phyloP scores from a whole-genome alignment of 1,139 yeast species.

The Candida sanyaensis region DNA sequence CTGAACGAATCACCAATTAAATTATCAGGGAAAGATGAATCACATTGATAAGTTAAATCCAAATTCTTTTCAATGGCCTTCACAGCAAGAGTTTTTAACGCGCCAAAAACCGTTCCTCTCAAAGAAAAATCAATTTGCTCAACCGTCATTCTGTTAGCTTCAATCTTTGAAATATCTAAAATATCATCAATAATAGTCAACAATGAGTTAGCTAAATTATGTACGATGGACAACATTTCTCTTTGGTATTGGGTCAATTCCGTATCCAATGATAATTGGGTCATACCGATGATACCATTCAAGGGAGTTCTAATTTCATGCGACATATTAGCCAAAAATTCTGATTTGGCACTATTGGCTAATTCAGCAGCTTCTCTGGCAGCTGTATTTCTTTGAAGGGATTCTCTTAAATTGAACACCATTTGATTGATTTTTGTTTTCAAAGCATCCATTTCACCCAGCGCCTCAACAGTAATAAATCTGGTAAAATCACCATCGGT shows the following conservation, averaged over 20 bases:
- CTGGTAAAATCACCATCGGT: conserved; percentile 92
- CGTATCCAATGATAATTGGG: conserved; percentile 83
- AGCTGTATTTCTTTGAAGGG: conserved; percentile 87
- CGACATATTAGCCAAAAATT: conserved; percentile 87
- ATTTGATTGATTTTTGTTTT: conserved; percentile 89
- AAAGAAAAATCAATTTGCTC: conserved; percentile 84
- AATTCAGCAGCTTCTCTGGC: conserved; percentile 93
- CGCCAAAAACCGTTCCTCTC: conserved; percentile 86
- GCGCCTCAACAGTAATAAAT: conserved; percentile 86
- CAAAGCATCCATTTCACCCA: conserved; percentile 92
- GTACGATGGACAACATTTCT: conserved; percentile 86
- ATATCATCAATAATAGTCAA: conserved; percentile 87
- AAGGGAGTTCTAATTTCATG: conserved; percentile 92
- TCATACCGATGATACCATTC: conserved; percentile 93
- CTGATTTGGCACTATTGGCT: conserved; percentile 89
- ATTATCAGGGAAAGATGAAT: conserved; percentile 83
- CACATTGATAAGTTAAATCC: conserved; percentile 79
- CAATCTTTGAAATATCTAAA: conserved; percentile 87
- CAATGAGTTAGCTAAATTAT: conserved; percentile 79
- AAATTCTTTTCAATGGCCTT: conserved; percentile 84
- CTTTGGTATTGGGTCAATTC: conserved; percentile 86
- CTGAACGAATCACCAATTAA: conserved; percentile 86
- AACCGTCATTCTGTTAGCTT: conserved; percentile 89
- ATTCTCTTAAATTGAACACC: conserved; percentile 85
- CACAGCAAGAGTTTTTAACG: conserved; percentile 82